phyloP scores from a whole-genome alignment of 1,284 basidiomycete species.

The Trichosporon coremiiforme region DNA sequence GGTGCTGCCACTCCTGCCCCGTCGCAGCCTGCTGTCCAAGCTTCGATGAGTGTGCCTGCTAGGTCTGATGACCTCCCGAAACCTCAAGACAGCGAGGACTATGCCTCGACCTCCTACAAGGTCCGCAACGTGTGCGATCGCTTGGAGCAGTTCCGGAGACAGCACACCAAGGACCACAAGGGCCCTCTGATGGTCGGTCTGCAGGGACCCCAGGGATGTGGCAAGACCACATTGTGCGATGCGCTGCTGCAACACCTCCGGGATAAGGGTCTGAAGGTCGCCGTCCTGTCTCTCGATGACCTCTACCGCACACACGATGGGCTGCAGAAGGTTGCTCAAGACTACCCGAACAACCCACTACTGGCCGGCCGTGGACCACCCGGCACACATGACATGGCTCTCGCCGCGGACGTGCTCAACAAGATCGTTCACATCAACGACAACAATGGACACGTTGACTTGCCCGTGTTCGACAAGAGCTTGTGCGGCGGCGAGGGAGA shows the following conservation, averaged over 20 bases:
- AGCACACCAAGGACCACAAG: constrained; percentile 34
- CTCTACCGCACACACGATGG: constrained; percentile 46
- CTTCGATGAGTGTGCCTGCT: background rate
- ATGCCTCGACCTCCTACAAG: constrained; percentile 47
- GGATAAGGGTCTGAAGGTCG: constrained; percentile 32
- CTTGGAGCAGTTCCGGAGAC: background rate
- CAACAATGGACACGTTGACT: constrained; percentile 17
- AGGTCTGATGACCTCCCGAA: constrained; percentile 23
- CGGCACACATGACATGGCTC: constrained; percentile 48
- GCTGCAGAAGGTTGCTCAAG: constrained; percentile 37
- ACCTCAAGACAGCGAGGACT: constrained; percentile 35
- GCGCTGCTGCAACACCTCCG: constrained; percentile 38
- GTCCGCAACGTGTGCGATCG: constrained; percentile 38
- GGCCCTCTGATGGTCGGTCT: constrained; percentile 34
- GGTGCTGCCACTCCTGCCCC: background rate
- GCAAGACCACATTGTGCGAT: constrained; percentile 49
- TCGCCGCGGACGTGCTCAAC: constrained; percentile 17
- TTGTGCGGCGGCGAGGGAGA: constrained; percentile 78
- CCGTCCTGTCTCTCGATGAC: constrained; percentile 49
- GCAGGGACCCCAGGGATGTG: constrained; percentile 35
- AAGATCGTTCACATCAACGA: constrained; percentile 26
- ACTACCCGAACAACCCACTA: constrained; percentile 46
- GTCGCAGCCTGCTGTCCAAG: background rate
- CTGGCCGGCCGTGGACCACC: constrained; percentile 51
- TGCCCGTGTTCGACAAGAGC: constrained; percentile 85